Conservation (phyloP, 179 eudicot genomes). For the Heliamphora pulchella region DNA sequence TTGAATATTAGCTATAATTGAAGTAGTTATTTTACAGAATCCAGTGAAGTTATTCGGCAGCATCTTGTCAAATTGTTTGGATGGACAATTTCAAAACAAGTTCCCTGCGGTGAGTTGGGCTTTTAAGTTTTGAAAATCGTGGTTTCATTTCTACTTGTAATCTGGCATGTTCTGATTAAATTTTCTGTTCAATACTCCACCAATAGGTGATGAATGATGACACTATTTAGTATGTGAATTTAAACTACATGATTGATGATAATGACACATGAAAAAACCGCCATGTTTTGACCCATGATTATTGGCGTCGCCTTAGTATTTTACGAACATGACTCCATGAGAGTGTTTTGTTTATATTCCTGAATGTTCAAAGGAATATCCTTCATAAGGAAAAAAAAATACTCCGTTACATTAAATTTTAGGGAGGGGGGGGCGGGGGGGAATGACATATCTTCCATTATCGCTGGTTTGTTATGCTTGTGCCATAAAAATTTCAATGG, state of each 20-base stretch:
- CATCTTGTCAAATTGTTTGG: constrained; percentile 49
- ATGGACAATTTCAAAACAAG: constrained; percentile 40
- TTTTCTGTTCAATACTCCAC: not conserved
- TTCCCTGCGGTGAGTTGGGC: constrained; percentile 43
- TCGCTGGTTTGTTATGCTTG: not conserved
- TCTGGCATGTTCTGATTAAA: not conserved
- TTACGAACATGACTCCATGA: not conserved
- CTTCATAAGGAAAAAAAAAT: not conserved
- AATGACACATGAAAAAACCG: not conserved
- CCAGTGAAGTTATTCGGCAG: constrained; percentile 39
- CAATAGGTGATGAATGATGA: not conserved
- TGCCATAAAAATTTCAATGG: not conserved
- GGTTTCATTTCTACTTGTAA: not conserved
- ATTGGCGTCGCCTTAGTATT: not conserved
- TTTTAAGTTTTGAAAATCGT: too few relatives aligned
- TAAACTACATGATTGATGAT: not conserved
- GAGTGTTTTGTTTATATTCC: not conserved
- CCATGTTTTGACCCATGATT: not conserved
- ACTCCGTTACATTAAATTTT: not conserved
- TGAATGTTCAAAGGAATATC: not conserved
- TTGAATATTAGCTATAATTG: not conserved
- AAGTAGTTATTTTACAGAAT: constrained; percentile 34
- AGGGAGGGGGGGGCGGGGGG: too few relatives aligned
- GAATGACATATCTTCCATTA: not conserved
- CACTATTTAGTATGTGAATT: not conserved